phyloP scores from a whole-genome alignment of 352 stramenopile species.

The Pythium coloratum region DNA sequence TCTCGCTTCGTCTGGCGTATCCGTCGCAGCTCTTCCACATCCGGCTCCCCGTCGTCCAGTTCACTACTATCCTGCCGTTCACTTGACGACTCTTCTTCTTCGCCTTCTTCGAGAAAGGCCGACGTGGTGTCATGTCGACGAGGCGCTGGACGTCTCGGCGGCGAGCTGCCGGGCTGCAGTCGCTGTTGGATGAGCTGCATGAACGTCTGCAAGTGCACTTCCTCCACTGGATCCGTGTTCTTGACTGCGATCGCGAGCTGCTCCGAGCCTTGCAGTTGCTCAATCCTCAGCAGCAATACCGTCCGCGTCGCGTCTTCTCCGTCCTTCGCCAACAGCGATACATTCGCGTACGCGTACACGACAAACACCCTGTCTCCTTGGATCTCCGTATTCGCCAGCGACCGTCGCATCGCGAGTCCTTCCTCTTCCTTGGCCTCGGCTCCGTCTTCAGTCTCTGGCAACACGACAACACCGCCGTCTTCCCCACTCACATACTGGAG shows the following conservation, averaged over 20 bases:
- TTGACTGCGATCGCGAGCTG: conserved; percentile 66
- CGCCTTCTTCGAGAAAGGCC: conserved; percentile 54
- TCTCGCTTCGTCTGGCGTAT: conserved; percentile 10
- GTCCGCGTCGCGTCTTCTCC: conserved; percentile 29
- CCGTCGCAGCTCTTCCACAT: conserved; percentile 12
- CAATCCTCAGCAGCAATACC: conserved; percentile 58
- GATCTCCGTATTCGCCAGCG: conserved; percentile 23
- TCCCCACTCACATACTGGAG: conserved; percentile 51
- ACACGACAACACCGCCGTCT: conserved; percentile 38
- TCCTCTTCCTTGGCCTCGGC: conserved; percentile 9
- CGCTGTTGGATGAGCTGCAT: conserved; percentile 57
- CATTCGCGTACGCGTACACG: conserved; percentile 55
- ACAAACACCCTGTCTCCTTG: conserved; percentile 38
- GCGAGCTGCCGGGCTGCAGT: conserved; percentile 51
- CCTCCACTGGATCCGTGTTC: conserved; percentile 65
- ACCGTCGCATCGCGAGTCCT: conserved; percentile 15
- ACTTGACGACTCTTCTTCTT: conserved; percentile 12
- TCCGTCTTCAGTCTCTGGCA: conserved; percentile 26
- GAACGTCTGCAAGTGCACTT: conserved; percentile 48
- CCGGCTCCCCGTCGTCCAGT: conserved; percentile 8
- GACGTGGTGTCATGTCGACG: conserved; percentile 41
- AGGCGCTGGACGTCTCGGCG: conserved; percentile 40
- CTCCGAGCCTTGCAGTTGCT: conserved; percentile 69
- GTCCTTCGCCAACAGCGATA: conserved; percentile 19
- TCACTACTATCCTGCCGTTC: background rate